A percentile compares a stretch with the other conserved stretches of the same genome.
phyloP scores from a whole-genome alignment of 1,284 basidiomycete species.

The Cryptococcus sp. region DNA sequence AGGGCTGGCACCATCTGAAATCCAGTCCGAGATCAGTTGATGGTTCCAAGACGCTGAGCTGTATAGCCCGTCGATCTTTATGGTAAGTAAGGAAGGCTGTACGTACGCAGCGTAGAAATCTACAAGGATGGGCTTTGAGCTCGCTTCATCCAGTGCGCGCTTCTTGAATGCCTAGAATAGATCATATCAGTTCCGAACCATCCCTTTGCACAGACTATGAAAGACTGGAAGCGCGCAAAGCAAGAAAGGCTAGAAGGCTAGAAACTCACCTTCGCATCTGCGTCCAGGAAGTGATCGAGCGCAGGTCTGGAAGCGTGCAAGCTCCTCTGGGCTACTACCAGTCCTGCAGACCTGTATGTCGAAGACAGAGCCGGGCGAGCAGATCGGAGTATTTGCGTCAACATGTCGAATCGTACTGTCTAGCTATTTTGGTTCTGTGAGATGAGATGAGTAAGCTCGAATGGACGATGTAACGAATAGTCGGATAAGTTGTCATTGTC shows the following conservation, averaged over 20 bases:
- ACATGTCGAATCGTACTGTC: not conserved
- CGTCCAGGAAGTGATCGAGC: slow-evolving; percentile 41
- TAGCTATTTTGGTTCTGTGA: too few species aligned
- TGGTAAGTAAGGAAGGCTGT: not conserved
- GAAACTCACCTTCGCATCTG: slow-evolving; percentile 28
- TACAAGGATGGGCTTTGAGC: slow-evolving; percentile 47
- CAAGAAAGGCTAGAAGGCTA: not conserved
- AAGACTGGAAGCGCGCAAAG: not conserved
- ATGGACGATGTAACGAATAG: too few species aligned
- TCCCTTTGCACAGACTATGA: not conserved
- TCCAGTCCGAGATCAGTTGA: too few species aligned
- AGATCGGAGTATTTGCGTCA: slow-evolving; percentile 6
- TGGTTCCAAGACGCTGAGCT: too few species aligned
- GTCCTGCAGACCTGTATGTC: not conserved
- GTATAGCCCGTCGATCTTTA: too few species aligned
- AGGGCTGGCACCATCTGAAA: slow-evolving; percentile 53
- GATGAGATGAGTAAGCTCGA: too few species aligned
- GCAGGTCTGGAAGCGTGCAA: slow-evolving; percentile 29
- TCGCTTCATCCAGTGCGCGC: slow-evolving; percentile 25
- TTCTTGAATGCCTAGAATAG: slow-evolving; percentile 29
- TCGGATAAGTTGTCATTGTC: too few species aligned
- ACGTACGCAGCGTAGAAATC: slow-evolving; percentile 53
- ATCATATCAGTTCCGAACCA: slow-evolving; percentile 2
- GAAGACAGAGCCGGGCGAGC: slow-evolving; percentile 1
- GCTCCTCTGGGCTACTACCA: slow-evolving; percentile 6